These are phyloP conservation scores for Ascochyta viciae-villosae DNA, from an alignment of 2,329 filamentous ascomycete genomes.

Conservation along the genomic window DNA sequence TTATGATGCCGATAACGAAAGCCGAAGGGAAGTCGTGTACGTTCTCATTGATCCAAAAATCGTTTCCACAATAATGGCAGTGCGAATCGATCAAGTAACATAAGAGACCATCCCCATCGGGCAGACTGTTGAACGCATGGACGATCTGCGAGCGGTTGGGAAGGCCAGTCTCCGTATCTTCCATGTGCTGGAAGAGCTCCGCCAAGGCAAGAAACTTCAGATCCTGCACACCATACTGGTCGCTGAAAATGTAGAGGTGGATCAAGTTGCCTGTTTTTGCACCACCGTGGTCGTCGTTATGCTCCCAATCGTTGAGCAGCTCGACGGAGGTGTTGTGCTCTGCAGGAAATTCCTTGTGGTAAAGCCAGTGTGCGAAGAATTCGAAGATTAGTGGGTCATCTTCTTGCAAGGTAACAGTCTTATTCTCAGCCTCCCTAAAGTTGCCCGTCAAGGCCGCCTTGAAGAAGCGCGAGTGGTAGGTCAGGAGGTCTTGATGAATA, in stretches of 20 bases:
- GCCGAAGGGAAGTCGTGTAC: neutral
- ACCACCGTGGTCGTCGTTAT: neutral
- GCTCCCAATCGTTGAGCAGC: neutral
- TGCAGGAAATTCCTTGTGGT: constrained; percentile 13
- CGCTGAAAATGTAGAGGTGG: constrained; percentile 16
- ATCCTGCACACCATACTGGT: constrained; percentile 8
- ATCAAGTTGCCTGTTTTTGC: constrained; percentile 4
- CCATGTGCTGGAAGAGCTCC: neutral
- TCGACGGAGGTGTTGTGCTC: neutral
- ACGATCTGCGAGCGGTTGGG: neutral
- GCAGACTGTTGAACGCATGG: neutral
- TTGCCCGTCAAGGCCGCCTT: neutral
- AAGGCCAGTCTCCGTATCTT: neutral
- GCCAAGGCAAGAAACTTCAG: neutral
- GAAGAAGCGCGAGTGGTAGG: neutral
- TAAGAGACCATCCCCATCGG: neutral
- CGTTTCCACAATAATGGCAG: neutral
- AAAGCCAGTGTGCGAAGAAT: constrained; percentile 26
- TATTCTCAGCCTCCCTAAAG: constrained; percentile 24
- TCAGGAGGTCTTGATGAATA: constrained; percentile 2
- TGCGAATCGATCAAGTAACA: neutral
- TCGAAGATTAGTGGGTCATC: constrained; percentile 13
- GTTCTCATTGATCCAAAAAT: neutral
- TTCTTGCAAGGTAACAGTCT: constrained; percentile 11
- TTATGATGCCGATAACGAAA: neutral